phyloP scores from a whole-genome alignment of 495 filamentous ascomycete genomes.

The Trichoderma reesei region DNA sequence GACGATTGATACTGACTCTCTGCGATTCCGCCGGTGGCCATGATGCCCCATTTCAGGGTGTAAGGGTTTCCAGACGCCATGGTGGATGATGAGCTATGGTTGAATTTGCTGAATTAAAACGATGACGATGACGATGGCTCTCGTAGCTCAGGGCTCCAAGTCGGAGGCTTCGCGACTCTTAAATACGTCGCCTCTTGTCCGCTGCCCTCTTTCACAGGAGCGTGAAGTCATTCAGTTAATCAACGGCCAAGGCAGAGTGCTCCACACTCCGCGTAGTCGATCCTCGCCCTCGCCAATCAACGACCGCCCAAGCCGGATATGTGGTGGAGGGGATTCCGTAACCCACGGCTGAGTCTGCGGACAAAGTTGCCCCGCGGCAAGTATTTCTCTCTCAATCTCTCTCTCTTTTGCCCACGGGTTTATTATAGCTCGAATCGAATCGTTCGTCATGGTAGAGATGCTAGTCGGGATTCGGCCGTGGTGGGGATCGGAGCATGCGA shows the following conservation, averaged over 20 bases:
- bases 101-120: not conserved
- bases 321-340: not conserved
- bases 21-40: constrained; percentile 77
- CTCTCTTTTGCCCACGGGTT: not conserved
- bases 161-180: not conserved
- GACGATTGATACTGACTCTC: constrained; percentile 40
- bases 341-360: not conserved
- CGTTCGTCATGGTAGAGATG: not conserved
- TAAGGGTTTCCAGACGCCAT: constrained; percentile 42
- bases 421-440: not conserved
- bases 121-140: not conserved
- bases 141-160: not conserved
- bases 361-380: constrained; percentile 5
- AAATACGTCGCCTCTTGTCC: not conserved
- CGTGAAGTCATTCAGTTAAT: not conserved
- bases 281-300: not conserved
- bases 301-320: not conserved
- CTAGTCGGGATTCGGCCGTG: not conserved
- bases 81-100: constrained; percentile 9
- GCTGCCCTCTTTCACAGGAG: not conserved
- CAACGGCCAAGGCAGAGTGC: not conserved
- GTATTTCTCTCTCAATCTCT: constrained; percentile 3
- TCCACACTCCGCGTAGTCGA: not conserved
- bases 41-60: constrained; percentile 67
- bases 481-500: not conserved